Evolutionary conservation across 2,329 filamentous ascomycete genomes (phyloP).

Genomic region (Bipolaris victoriae): DNA sequence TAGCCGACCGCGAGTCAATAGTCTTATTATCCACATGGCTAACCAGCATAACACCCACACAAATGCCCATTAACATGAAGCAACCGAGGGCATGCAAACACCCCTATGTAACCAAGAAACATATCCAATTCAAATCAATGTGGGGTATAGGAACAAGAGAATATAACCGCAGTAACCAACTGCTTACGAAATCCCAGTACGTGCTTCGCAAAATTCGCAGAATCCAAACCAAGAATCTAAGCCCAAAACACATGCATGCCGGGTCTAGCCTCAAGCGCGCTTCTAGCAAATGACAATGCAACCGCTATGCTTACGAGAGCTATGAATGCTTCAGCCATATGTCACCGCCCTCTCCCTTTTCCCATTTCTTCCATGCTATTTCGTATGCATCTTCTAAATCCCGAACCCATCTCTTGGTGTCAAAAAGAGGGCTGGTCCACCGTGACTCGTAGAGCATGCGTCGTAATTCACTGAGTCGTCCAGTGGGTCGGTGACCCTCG

Average conservation of each 20-base stretch:
- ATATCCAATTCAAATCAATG: slow-evolving; percentile 13
- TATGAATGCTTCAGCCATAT: slow-evolving; percentile 69
- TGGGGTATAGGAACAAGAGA: slow-evolving; percentile 14
- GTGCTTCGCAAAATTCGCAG: slow-evolving; percentile 1
- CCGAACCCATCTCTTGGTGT: slow-evolving; percentile 87
- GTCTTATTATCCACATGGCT: neutral
- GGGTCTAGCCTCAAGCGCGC: slow-evolving; percentile 1
- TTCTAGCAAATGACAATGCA: slow-evolving; percentile 6
- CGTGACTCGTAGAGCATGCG: slow-evolving; percentile 81
- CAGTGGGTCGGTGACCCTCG: slow-evolving; percentile 50
- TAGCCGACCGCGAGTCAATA: neutral
- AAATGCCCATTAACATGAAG: slow-evolving; percentile 1
- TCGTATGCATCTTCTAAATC: slow-evolving; percentile 90
- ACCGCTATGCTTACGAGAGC: slow-evolving; percentile 2
- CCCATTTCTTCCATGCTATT: slow-evolving; percentile 88
- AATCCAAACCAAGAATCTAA: slow-evolving; percentile 13
- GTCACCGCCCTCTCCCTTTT: slow-evolving; percentile 83
- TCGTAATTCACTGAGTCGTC: slow-evolving; percentile 78
- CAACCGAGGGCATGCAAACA: neutral
- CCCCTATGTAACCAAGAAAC: slow-evolving; percentile 1
- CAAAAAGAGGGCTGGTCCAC: slow-evolving; percentile 86
- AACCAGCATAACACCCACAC: neutral
- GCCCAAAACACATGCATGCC: neutral
- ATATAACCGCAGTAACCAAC: slow-evolving; percentile 5
- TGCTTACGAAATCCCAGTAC: neutral